Percentiles rank a stretch among this genome's conserved stretches.
phyloP scores from a whole-genome alignment of 805 yeast genomes.

The Candida dendrica region DNA sequence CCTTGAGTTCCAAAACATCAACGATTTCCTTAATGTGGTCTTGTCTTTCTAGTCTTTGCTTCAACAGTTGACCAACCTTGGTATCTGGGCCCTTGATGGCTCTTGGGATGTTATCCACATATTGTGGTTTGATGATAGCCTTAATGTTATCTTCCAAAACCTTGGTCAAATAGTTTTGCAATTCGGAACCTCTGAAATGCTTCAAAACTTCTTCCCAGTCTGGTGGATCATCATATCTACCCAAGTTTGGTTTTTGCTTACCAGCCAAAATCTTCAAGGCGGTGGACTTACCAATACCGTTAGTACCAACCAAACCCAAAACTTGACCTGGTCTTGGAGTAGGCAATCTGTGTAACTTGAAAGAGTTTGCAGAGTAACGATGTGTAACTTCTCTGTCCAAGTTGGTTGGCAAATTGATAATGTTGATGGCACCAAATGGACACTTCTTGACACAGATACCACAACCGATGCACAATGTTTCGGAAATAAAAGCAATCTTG shows the following conservation, averaged over 20 bases:
- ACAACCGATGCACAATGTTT: slow-evolving; percentile 94
- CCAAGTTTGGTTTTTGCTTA: slow-evolving; percentile 94
- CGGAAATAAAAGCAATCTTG: slow-evolving; percentile 92
- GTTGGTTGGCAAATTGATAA: slow-evolving; percentile 94
- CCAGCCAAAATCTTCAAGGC: slow-evolving; percentile 95
- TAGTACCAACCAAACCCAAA: slow-evolving; percentile 99
- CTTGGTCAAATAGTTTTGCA: slow-evolving; percentile 93
- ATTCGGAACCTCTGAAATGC: slow-evolving; percentile 93
- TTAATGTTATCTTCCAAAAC: slow-evolving; percentile 88
- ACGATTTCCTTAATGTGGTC: slow-evolving; percentile 60
- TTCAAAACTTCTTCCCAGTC: slow-evolving; percentile 90
- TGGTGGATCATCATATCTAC: slow-evolving; percentile 84
- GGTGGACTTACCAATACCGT: slow-evolving; percentile 99
- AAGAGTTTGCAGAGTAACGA: slow-evolving; percentile 96
- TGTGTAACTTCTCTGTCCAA: slow-evolving; percentile 90
- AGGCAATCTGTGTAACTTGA: slow-evolving; percentile 79
- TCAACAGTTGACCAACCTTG: slow-evolving; percentile 79
- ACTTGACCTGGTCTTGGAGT: slow-evolving; percentile 99
- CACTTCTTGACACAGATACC: slow-evolving; percentile 99
- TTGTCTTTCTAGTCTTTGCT: slow-evolving; percentile 65
- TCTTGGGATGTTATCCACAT: slow-evolving; percentile 95
- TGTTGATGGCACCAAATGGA: slow-evolving; percentile 95
- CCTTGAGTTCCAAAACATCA: slow-evolving; percentile 64
- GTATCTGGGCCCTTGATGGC: slow-evolving; percentile 88
- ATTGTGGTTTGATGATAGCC: slow-evolving; percentile 98